Evolutionary conservation across 345 rosid genomes (phyloP).

Genomic region (Gynandropsis gynandra): DNA sequence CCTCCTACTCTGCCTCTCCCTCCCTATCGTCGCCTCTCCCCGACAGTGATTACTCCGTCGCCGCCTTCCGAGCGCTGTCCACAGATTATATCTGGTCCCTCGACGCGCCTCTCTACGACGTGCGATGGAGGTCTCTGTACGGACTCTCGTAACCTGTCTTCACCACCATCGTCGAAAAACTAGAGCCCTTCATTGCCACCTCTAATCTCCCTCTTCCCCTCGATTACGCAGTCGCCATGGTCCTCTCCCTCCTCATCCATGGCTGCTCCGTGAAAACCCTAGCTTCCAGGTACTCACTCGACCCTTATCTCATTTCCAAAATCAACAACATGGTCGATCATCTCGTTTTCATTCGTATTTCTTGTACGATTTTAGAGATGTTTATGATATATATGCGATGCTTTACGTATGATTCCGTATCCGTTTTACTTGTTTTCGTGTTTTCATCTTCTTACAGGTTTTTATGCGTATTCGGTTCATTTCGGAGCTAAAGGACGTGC

Average conservation of each 20-base stretch:
- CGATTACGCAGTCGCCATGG: too few species aligned
- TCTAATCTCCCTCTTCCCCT: conserved; percentile 88
- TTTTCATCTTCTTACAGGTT: too few species aligned
- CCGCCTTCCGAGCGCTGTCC: conserved; percentile 87
- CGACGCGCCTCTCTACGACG: conserved; percentile 72
- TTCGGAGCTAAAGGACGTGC: too few species aligned
- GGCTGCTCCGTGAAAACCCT: too few species aligned
- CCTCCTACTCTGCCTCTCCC: conserved; percentile 28
- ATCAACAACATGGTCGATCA: conserved; percentile 87
- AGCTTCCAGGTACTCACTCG: too few species aligned
- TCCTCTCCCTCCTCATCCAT: too few species aligned
- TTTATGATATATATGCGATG: too few species aligned
- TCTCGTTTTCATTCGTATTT: conserved; percentile 75
- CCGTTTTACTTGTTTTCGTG: too few species aligned
- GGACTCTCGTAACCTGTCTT: conserved; percentile 88
- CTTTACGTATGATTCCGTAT: too few species aligned
- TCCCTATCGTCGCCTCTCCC: conserved; percentile 44
- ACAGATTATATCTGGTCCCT: conserved; percentile 83
- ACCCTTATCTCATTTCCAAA: too few species aligned
- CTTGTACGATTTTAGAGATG: conserved; percentile 81
- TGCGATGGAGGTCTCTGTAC: conserved; percentile 87
- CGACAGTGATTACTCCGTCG: conserved; percentile 57
- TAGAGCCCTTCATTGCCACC: conserved; percentile 76
- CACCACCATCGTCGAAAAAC: conserved; percentile 82
- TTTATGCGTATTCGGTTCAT: too few species aligned